These are phyloP conservation scores for Brachypodium distachyon DNA, from an alignment of 202 grass and related monocot species.

Conservation along the genomic window DNA sequence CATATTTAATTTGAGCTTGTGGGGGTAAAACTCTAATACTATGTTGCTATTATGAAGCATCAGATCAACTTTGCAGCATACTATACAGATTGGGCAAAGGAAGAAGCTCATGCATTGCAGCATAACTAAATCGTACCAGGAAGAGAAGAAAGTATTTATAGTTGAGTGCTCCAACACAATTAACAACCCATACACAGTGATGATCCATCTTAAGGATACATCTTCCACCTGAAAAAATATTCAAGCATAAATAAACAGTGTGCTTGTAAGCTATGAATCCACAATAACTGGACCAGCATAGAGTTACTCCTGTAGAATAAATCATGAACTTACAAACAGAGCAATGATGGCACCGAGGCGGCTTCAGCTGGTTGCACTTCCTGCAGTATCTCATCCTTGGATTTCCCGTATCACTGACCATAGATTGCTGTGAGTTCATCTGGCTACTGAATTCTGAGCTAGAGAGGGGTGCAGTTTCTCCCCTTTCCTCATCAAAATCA, in stretches of 20 bases:
- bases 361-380: constrained; percentile 92
- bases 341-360: constrained; percentile 93
- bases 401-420: constrained; percentile 19
- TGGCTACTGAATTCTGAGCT: constrained; percentile 40
- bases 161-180: constrained; percentile 93
- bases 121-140: constrained; percentile 51
- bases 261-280: not conserved
- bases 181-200: constrained; percentile 88
- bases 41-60: not conserved
- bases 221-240: constrained; percentile 67
- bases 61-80: not conserved
- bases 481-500: constrained; percentile 69
- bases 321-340: constrained; percentile 63
- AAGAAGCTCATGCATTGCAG: not conserved
- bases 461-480: constrained; percentile 59
- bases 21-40: not conserved
- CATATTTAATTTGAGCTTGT: not conserved
- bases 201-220: constrained; percentile 96
- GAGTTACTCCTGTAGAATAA: not conserved
- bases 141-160: constrained; percentile 99
- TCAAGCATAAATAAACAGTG: not conserved
- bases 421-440: constrained; percentile 47
- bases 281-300: not conserved
- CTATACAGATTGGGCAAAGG: not conserved
- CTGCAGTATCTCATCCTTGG: constrained; percentile 71